These are phyloP conservation scores for Dysphania ambrosioides DNA, from an alignment of 148 eudicot genomes.

Conservation along the genomic window DNA sequence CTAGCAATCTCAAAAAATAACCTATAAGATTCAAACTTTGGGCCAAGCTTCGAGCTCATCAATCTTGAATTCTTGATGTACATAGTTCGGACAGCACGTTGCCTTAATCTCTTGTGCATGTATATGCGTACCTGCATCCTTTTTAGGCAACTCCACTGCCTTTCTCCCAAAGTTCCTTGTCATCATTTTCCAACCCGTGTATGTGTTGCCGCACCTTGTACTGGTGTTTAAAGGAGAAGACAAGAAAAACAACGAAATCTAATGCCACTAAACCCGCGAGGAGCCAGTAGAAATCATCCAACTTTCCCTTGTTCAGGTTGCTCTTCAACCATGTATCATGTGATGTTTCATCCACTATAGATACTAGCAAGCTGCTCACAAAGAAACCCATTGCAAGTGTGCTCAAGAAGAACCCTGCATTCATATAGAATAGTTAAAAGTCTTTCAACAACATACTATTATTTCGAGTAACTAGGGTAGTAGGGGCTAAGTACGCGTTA, in stretches of 20 bases:
- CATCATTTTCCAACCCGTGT: background rate
- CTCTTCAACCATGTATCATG: slow-evolving; percentile 37
- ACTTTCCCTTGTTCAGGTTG: slow-evolving; percentile 39
- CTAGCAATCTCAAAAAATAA: background rate
- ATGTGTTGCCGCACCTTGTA: slow-evolving; percentile 31
- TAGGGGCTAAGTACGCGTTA: no score
- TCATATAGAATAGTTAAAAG: no score
- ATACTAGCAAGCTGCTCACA: slow-evolving; percentile 47
- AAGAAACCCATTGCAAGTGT: slow-evolving; percentile 55
- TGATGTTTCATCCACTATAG: slow-evolving; percentile 33
- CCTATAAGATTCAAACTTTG: background rate
- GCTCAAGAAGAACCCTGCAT: slow-evolving; percentile 51
- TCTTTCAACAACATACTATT: no score
- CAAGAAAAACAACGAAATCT: slow-evolving; percentile 34
- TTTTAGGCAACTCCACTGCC: slow-evolving; percentile 20
- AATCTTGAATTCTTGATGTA: background rate
- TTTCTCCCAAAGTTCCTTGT: slow-evolving; percentile 33
- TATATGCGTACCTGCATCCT: background rate
- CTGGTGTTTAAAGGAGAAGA: slow-evolving; percentile 33
- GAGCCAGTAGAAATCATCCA: slow-evolving; percentile 47
- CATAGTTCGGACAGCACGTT: background rate
- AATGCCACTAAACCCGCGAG: slow-evolving; percentile 35
- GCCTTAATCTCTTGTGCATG: background rate
- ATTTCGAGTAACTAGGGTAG: no score
- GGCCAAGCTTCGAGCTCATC: background rate